Conservation (phyloP, 176 grass and related monocot species). For the Ampelocalamus luodianensis region DNA sequence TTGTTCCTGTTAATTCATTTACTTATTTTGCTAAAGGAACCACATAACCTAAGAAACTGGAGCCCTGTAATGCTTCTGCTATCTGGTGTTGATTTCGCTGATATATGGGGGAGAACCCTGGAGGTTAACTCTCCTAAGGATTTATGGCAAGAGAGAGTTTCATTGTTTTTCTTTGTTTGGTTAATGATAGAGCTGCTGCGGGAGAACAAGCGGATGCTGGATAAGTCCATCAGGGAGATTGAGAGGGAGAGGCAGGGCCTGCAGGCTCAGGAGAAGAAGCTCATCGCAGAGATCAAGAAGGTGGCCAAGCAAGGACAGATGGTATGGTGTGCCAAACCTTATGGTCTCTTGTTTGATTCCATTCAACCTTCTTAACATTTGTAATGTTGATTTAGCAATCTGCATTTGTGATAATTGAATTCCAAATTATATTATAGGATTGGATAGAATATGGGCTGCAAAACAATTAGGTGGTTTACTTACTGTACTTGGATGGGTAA, state of each 20-base stretch:
- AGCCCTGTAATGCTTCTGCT: neutral
- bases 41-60: neutral
- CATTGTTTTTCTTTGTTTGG: conserved; percentile 27
- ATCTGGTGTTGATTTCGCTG: too few relatives aligned
- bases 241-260: conserved; percentile 83
- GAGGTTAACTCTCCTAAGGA: too few relatives aligned
- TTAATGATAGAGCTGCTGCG: conserved; percentile 66
- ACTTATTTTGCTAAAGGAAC: neutral
- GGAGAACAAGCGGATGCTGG: conserved; percentile 85
- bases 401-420: neutral
- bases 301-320: conserved; percentile 82
- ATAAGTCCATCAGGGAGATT: conserved; percentile 74
- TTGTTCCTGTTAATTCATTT: neutral
- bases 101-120: too few relatives aligned
- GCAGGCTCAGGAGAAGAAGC: conserved; percentile 79
- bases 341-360: neutral
- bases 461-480: neutral
- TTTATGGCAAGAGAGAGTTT: neutral
- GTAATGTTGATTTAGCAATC: neutral
- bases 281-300: conserved; percentile 80
- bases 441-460: neutral
- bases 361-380: neutral
- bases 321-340: conserved; percentile 38
- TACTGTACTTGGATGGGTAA: neutral
- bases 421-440: neutral